Percentiles rank a stretch among this genome's conserved stretches.
phyloP scores from a whole-genome alignment of 108 stramenopile species.

The Discostella stelligeroides region DNA sequence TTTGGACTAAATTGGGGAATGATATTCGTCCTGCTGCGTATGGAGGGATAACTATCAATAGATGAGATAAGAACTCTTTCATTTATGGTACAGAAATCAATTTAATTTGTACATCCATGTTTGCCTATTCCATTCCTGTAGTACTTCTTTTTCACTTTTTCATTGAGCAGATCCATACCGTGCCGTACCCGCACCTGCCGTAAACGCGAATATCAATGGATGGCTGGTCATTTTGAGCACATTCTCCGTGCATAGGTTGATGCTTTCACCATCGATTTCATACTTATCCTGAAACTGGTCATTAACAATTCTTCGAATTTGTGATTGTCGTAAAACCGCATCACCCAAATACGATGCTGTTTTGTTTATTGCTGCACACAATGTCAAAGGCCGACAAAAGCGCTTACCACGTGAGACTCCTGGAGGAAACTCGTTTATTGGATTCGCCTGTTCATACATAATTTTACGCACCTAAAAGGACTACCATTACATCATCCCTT shows the following conservation, averaged over 20 bases:
- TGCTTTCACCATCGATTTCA: conserved; percentile 13
- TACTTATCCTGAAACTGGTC: conserved; percentile 35
- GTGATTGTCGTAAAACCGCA: conserved; percentile 36
- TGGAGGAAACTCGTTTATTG: too few species aligned
- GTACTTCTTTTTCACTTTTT: background rate
- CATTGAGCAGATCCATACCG: conserved; percentile 27
- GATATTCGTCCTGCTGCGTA: conserved; percentile 70
- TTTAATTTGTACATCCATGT: background rate
- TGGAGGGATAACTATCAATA: conserved; percentile 12
- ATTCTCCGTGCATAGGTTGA: conserved; percentile 19
- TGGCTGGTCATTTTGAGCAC: conserved; percentile 25
- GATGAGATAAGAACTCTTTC: background rate
- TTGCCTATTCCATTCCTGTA: background rate
- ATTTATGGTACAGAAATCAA: background rate
- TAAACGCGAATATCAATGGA: conserved; percentile 26
- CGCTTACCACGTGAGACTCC: too few species aligned
- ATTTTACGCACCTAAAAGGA: conserved; percentile 12
- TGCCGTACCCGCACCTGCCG: conserved; percentile 16
- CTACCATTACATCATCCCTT: conserved; percentile 20
- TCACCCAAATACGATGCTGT: conserved; percentile 66
- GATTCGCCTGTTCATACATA: too few species aligned
- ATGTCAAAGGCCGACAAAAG: too few species aligned
- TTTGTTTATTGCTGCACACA: conserved; percentile 55
- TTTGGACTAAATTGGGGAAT: conserved; percentile 66
- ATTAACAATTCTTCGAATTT: conserved; percentile 52